Evolutionary conservation across 228 moss, liverwort and hornwort genomes (phyloP).

Genomic region (Sphagnum magellanicum): DNA sequence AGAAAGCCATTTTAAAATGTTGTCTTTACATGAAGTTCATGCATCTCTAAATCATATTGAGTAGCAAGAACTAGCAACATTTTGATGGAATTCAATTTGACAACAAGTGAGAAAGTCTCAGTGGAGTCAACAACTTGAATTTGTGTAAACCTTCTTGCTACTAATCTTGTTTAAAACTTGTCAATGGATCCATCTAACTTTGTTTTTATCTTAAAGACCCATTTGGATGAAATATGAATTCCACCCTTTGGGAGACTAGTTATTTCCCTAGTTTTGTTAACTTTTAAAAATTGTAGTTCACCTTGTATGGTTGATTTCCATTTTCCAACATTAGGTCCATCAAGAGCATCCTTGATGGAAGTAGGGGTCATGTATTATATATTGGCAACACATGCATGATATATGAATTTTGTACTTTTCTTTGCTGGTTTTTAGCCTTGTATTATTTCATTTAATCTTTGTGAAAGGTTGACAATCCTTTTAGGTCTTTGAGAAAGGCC

Average conservation of each 20-base stretch:
- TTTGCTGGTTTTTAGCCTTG: too few relatives aligned
- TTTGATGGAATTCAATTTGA: not conserved
- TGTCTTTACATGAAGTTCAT: not conserved
- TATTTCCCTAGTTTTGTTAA: not conserved
- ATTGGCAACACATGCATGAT: too few relatives aligned
- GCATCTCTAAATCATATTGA: not conserved
- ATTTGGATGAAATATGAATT: not conserved
- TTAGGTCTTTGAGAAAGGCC: too few relatives aligned
- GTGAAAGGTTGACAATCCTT: too few relatives aligned
- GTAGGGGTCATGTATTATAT: too few relatives aligned
- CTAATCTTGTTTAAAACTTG: not conserved
- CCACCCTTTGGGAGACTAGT: not conserved
- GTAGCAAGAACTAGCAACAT: not conserved
- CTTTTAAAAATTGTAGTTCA: not conserved
- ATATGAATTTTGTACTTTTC: too few relatives aligned
- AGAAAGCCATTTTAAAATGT: not conserved
- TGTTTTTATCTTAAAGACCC: constrained; percentile 5
- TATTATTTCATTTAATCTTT: too few relatives aligned
- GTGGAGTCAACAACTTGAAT: not conserved
- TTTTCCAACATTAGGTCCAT: not conserved
- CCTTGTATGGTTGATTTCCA: not conserved
- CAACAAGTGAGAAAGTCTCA: constrained; percentile 3
- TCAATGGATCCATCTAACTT: not conserved
- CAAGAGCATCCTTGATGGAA: not conserved
- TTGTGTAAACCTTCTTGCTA: not conserved